These are phyloP conservation scores for Yarrowia hollandica DNA, from an alignment of 805 yeast genomes.

Conservation along the genomic window DNA sequence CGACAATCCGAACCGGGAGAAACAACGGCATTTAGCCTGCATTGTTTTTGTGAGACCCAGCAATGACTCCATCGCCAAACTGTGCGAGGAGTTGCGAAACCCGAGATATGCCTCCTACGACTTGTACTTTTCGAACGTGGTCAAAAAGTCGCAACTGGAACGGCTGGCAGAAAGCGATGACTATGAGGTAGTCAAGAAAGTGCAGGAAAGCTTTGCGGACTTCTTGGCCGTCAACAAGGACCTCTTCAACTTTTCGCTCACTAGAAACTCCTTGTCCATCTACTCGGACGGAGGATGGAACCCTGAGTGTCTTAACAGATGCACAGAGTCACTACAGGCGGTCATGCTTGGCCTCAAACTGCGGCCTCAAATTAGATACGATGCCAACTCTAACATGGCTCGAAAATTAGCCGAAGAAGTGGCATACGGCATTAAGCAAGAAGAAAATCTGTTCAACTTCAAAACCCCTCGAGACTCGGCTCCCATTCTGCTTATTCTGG, in stretches of 20 bases:
- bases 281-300: conserved; percentile 47
- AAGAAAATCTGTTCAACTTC: conserved; percentile 60
- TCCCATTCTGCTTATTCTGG: conserved; percentile 73
- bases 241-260: conserved; percentile 49
- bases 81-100: conserved; percentile 65
- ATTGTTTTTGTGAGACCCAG: conserved; percentile 76
- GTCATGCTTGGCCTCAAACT: conserved; percentile 68
- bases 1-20: conserved; percentile 61
- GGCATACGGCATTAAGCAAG: conserved; percentile 41
- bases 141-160: conserved; percentile 77
- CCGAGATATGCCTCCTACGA: conserved; percentile 83
- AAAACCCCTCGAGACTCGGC: conserved; percentile 57
- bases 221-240: conserved; percentile 72
- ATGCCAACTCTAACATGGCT: conserved; percentile 64
- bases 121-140: conserved; percentile 70
- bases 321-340: conserved; percentile 52
- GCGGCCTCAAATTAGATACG: conserved; percentile 79
- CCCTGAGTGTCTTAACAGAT: conserved; percentile 46
- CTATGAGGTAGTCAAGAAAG: conserved; percentile 70
- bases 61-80: conserved; percentile 56
- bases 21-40: conserved; percentile 78
- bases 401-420: conserved; percentile 69
- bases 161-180: conserved; percentile 88
- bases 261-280: conserved; percentile 37
- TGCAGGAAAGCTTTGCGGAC: conserved; percentile 84